phyloP scores from a whole-genome alignment of 1,284 basidiomycete species.

The Amylostereum chailletii region DNA sequence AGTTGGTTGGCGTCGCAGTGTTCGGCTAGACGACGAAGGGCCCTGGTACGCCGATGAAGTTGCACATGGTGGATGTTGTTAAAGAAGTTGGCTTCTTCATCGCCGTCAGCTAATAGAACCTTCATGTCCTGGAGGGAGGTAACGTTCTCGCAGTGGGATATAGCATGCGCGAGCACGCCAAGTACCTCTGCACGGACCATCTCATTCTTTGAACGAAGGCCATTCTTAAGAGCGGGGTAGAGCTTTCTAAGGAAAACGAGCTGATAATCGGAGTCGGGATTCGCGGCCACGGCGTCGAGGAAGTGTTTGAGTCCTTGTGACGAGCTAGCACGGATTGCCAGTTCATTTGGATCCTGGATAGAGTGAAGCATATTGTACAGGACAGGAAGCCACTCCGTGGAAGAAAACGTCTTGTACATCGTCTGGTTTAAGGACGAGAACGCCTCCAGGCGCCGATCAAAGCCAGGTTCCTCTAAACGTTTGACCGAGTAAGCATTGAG shows the following conservation, averaged over 20 bases:
- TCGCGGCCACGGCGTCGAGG: constrained; percentile 46
- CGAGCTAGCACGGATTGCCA: constrained; percentile 83
- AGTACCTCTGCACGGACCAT: constrained; percentile 86
- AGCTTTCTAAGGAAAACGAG: constrained; percentile 58
- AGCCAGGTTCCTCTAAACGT: constrained; percentile 89
- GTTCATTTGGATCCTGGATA: constrained; percentile 85
- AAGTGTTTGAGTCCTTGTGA: constrained; percentile 74
- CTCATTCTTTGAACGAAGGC: constrained; percentile 77
- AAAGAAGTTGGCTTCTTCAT: constrained; percentile 96
- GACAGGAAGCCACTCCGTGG: constrained; percentile 75
- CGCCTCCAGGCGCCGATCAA: constrained; percentile 77
- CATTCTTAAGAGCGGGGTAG: constrained; percentile 78
- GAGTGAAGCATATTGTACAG: constrained; percentile 82
- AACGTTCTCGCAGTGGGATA: constrained; percentile 59
- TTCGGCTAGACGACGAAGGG: constrained; percentile 81
- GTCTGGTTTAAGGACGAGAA: constrained; percentile 72
- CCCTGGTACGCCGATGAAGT: constrained; percentile 83
- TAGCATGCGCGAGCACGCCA: constrained; percentile 71
- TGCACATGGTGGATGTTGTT: constrained; percentile 95
- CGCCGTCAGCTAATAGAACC: constrained; percentile 79
- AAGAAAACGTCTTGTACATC: constrained; percentile 39
- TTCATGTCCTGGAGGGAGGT: constrained; percentile 69
- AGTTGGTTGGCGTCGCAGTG: constrained; percentile 66
- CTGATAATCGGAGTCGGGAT: constrained; percentile 35
- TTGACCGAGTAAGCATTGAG: constrained; percentile 84